A percentile compares a stretch with the other conserved stretches of the same genome.
Conservation (phyloP, 2,329 filamentous ascomycete species). For the Piedraia hortae region DNA sequence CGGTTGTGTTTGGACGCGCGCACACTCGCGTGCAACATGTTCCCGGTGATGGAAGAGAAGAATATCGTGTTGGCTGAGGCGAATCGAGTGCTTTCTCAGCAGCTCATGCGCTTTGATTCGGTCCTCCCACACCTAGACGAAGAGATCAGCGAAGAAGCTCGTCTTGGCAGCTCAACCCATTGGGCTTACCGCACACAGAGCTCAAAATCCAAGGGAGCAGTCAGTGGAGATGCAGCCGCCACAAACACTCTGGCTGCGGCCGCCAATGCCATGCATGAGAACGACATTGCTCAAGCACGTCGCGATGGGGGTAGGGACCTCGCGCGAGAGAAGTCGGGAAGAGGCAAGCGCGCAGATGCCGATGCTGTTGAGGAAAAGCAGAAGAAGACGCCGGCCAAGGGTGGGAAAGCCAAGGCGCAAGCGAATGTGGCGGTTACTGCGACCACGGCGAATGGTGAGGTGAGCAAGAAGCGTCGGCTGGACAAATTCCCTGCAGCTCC, state of each 20-base stretch:
- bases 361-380: conserved; percentile 50
- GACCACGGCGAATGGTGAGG: conserved; percentile 30
- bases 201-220: conserved; percentile 32
- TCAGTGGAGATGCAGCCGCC: conserved; percentile 36
- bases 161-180: conserved; percentile 70
- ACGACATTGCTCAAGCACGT: conserved; percentile 51
- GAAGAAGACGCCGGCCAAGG: conserved; percentile 34
- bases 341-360: conserved; percentile 37
- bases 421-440: conserved; percentile 22
- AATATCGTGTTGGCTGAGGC: conserved; percentile 88
- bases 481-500: conserved; percentile 30
- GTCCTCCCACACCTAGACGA: conserved; percentile 64
- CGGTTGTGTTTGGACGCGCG: conserved; percentile 43
- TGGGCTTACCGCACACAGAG: conserved; percentile 84
- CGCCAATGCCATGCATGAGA: conserved; percentile 48
- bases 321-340: conserved; percentile 31
- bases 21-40: conserved; percentile 53
- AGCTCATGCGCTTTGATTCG: conserved; percentile 59
- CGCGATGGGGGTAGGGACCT: conserved; percentile 51
- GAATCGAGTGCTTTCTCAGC: conserved; percentile 64
- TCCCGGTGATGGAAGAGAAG: conserved; percentile 85
- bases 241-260: conserved; percentile 41
- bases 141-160: conserved; percentile 84
- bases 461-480: conserved; percentile 53
- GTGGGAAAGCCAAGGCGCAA: conserved; percentile 34